Percentiles rank a stretch among this genome's conserved stretches.
Evolutionary conservation across 345 rosid genomes (phyloP).

Genomic region (Euphorbia tirucalli): DNA sequence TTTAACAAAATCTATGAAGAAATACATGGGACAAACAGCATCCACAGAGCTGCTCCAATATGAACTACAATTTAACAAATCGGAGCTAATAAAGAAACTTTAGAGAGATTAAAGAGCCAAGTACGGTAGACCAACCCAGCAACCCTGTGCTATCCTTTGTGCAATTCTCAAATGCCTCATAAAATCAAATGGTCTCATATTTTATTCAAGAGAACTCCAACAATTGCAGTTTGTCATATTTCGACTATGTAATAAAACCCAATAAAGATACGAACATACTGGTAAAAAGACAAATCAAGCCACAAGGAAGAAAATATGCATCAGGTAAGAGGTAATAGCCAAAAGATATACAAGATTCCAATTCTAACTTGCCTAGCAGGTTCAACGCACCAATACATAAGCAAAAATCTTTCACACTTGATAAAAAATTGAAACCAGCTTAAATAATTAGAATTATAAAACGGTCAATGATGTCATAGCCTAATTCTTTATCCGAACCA

Average conservation of each 20-base stretch:
- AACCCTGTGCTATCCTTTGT: background rate
- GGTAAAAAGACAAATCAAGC: background rate
- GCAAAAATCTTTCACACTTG: background rate
- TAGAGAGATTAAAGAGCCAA: too few relatives aligned
- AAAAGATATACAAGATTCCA: background rate
- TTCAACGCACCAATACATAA: background rate
- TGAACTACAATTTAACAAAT: background rate
- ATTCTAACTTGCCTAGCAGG: background rate
- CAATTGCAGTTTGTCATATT: too few relatives aligned
- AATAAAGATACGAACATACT: background rate
- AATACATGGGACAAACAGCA: background rate
- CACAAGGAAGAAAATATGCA: background rate
- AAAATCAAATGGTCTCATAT: background rate
- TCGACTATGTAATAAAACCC: background rate
- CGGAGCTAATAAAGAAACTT: background rate
- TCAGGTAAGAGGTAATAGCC: background rate
- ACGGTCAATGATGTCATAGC: background rate
- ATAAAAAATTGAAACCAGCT: conserved; percentile 5
- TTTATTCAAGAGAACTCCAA: background rate
- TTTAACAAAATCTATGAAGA: too few relatives aligned
- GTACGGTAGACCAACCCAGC: too few relatives aligned
- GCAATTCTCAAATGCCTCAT: background rate
- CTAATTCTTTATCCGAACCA: conserved; percentile 3
- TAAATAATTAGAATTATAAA: conserved; percentile 1
- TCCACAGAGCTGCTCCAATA: background rate